Evolutionary conservation across 441 rosid species (phyloP), one percentile per base, ranked within the genome.

Genomic region (Gossypium armourianum): DNA sequence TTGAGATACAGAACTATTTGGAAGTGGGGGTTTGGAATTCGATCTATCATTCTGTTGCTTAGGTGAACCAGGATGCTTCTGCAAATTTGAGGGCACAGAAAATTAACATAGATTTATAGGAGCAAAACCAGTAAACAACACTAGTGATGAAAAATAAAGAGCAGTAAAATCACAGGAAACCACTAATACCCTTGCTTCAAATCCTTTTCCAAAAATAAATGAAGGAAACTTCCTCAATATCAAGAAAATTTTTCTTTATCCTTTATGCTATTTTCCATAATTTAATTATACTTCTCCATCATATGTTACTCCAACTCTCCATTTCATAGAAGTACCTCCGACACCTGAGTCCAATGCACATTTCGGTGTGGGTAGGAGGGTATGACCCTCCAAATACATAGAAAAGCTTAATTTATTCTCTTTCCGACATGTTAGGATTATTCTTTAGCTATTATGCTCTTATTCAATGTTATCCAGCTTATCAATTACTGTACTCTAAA

Each of bases 21-120:
- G 96, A 79, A 89, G 87, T 19, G 96, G 97, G 43, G 97, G 99
- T 79, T 87, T 90, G 66, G 75, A 75, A 72, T 83, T 86, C 74
- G 88, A 79, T 80, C 77, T 87, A 60, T 86, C 90, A 85, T 84
- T 84, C 69, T 78, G 87, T 76, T 88, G 95, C 75, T 86, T 92
- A 32, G 96, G 96, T 72, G 96, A 90, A 73, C 92, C 92, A 71
- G 96, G 98, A 21, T 49, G 82, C 83, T 91, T 90, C 98, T 90
- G 92, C 80, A 68, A 29, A 62, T 69, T 75, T 61, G 74, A 62
- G 54, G 56, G 56, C 40, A 66, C n/a, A 29, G 10, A 74, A 43
- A 61, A 58, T 40, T 16, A 72, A 69, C 45, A 17, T 28, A 4
- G 28, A 66, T 63, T 65, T 45, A 57, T 16, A 2, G 21, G 12